phyloP scores from a whole-genome alignment of 148 eudicot species.

The Chenopodium quinoa region DNA sequence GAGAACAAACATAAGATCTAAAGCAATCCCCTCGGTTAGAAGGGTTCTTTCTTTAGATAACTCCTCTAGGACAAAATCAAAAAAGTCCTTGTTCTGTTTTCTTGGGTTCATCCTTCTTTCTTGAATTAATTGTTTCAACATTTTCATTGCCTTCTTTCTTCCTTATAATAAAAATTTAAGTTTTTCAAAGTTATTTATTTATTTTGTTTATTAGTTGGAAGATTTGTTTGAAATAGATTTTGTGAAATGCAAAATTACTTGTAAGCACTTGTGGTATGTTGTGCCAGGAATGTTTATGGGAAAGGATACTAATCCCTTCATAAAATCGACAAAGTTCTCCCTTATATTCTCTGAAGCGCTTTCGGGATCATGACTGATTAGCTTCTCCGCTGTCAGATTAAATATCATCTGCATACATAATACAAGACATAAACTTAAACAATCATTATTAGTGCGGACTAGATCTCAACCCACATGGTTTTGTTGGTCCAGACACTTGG shows the following conservation, averaged over 20 bases:
- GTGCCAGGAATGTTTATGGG: constrained; percentile 84
- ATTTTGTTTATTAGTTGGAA: not conserved
- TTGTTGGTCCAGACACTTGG: too few relatives aligned
- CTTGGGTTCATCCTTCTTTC: constrained; percentile 68
- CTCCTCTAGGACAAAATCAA: constrained; percentile 79
- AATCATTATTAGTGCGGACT: too few relatives aligned
- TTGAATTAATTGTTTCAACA: constrained; percentile 67
- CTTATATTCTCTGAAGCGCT: constrained; percentile 61
- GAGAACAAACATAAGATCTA: constrained; percentile 90
- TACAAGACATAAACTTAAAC: too few relatives aligned
- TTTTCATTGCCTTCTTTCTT: constrained; percentile 81
- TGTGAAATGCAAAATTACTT: constrained; percentile 36
- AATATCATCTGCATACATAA: constrained; percentile 76
- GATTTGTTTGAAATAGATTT: not conserved
- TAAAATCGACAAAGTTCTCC: constrained; percentile 60
- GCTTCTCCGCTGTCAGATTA: constrained; percentile 66
- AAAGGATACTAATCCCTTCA: constrained; percentile 71
- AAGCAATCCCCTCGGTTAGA: constrained; percentile 76
- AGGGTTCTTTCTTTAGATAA: constrained; percentile 53
- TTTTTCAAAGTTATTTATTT: too few relatives aligned
- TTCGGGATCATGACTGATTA: constrained; percentile 68
- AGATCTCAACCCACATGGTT: too few relatives aligned
- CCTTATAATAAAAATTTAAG: constrained; percentile 40
- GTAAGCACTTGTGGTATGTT: constrained; percentile 64
- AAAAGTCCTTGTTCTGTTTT: constrained; percentile 63